Evolutionary conservation across 768 basidiomycete species (phyloP).

Genomic region (Termitomyces sp.): DNA sequence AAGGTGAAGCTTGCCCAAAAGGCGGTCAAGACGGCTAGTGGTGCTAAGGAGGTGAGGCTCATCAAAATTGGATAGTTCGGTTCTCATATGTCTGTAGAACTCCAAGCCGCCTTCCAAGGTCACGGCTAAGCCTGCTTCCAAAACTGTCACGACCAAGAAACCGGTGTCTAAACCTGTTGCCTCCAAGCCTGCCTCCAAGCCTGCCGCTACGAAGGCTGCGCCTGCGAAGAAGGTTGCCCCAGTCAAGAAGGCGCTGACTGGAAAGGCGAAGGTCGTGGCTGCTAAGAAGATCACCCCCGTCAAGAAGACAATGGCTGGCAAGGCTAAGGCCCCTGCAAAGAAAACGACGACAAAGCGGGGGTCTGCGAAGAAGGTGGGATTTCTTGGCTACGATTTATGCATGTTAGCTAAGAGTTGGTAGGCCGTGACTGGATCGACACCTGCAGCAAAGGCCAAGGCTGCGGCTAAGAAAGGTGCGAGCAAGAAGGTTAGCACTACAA

Average conservation of each 20-base stretch:
- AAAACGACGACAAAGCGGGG: constrained; percentile 26
- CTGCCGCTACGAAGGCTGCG: constrained; percentile 32
- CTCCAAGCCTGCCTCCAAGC: constrained; percentile 19
- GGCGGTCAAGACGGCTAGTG: constrained; percentile 32
- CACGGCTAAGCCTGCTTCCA: constrained; percentile 24
- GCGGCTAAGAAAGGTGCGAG: constrained; percentile 13
- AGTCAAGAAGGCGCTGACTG: constrained; percentile 57
- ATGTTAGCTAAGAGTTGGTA: background rate
- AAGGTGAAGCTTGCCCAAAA: constrained; percentile 60
- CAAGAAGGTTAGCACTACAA: constrained; percentile 12
- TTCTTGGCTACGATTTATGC: too few species aligned
- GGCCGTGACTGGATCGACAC: background rate
- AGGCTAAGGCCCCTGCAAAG: constrained; percentile 31
- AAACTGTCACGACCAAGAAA: constrained; percentile 28
- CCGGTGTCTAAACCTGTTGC: constrained; percentile 27
- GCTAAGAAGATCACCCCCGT: constrained; percentile 39
- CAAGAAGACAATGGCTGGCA: constrained; percentile 50
- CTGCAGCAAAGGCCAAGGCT: background rate
- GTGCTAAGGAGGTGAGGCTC: constrained; percentile 55
- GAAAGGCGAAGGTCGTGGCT: constrained; percentile 30
- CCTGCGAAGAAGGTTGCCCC: constrained; percentile 34
- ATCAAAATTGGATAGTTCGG: background rate
- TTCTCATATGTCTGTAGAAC: constrained; percentile 26
- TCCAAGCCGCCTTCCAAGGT: constrained; percentile 40
- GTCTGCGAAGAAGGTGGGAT: background rate